phyloP scores from a whole-genome alignment of 1,139 yeast genomes.

The Candida anutae region DNA sequence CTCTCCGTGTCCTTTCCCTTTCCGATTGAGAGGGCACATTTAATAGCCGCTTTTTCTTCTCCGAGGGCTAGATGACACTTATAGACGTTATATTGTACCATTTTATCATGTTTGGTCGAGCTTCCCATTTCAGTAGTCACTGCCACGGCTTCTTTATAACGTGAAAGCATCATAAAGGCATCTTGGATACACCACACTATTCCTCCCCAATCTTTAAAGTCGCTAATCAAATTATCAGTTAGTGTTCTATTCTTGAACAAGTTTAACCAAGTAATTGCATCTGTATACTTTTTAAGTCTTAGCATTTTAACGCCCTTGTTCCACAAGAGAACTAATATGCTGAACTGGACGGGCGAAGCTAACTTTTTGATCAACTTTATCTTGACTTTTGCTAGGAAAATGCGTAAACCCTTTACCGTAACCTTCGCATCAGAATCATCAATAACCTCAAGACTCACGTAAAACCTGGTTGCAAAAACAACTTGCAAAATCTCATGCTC shows the following conservation, averaged over 20 bases:
- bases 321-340: neutral
- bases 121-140: too few relatives aligned
- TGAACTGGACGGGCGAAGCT: neutral
- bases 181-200: too few relatives aligned
- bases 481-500: neutral
- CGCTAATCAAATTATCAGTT: neutral
- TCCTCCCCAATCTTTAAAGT: too few relatives aligned
- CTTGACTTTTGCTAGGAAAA: neutral
- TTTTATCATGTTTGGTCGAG: too few relatives aligned
- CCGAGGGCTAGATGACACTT: too few relatives aligned
- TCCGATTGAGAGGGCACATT: too few relatives aligned
- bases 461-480: neutral
- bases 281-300: neutral
- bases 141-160: too few relatives aligned
- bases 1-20: too few relatives aligned
- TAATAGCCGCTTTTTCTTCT: too few relatives aligned
- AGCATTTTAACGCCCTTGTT: neutral
- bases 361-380: neutral
- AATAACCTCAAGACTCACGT: neutral
- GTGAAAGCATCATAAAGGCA: too few relatives aligned
- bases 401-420: neutral
- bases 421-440: too few relatives aligned
- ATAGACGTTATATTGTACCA: too few relatives aligned
- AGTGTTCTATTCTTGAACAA: neutral
- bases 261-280: constrained; percentile 1